These are phyloP conservation scores for Letharia columbiana DNA, from an alignment of 495 filamentous ascomycete species.

Conservation along the genomic window DNA sequence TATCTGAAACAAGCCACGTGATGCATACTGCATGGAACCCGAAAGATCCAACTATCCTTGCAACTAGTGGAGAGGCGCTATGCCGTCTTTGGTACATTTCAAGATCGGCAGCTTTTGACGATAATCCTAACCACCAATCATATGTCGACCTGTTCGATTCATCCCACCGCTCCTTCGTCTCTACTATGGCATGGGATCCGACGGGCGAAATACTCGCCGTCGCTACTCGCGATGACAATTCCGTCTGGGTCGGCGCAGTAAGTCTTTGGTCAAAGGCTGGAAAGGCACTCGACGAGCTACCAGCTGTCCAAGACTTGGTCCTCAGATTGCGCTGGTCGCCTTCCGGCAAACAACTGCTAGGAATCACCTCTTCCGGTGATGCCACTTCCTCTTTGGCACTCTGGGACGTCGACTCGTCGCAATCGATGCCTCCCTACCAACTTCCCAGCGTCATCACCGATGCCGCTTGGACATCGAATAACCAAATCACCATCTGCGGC, in stretches of 20 bases:
- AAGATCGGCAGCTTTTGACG: constrained; percentile 31
- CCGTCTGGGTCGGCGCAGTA: constrained; percentile 46
- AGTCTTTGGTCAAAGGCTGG: constrained; percentile 61
- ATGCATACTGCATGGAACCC: constrained; percentile 72
- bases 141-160: constrained; percentile 24
- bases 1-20: constrained; percentile 55
- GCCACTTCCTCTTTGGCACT: constrained; percentile 30
- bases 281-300: constrained; percentile 41
- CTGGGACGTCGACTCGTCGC: constrained; percentile 24
- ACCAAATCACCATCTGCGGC: constrained; percentile 53
- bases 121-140: constrained; percentile 32
- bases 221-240: constrained; percentile 52
- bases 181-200: constrained; percentile 64
- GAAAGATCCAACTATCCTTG: constrained; percentile 61
- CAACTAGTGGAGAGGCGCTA: constrained; percentile 67
- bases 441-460: constrained; percentile 42
- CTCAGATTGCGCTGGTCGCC: constrained; percentile 55
- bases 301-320: constrained; percentile 39
- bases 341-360: constrained; percentile 42
- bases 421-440: constrained; percentile 26
- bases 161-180: constrained; percentile 40
- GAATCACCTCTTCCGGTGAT: constrained; percentile 45
- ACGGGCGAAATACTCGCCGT: constrained; percentile 59
- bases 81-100: constrained; percentile 71
- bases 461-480: constrained; percentile 51